Evolutionary conservation across 805 yeast species (phyloP).

Genomic region (Blastobotrys muscicola): DNA sequence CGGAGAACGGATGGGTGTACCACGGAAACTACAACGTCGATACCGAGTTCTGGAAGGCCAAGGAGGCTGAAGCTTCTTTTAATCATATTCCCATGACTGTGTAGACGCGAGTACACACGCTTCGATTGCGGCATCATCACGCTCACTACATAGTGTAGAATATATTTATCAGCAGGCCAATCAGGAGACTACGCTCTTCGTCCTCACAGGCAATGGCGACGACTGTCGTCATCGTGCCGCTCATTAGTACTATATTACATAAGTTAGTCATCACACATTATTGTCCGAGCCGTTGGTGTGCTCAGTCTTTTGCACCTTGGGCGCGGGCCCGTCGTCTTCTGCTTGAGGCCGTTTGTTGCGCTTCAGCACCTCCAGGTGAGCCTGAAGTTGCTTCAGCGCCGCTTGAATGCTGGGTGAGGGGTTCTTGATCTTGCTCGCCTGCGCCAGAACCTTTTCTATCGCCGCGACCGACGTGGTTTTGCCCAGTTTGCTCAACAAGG

Average conservation of each 20-base stretch:
- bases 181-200: neutral
- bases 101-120: constrained; percentile 9
- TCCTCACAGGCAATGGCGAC: neutral
- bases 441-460: constrained; percentile 27
- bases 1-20: constrained; percentile 88
- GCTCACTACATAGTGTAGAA: neutral
- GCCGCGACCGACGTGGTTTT: constrained; percentile 22
- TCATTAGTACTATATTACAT: neutral
- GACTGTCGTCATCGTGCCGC: neutral
- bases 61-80: constrained; percentile 80
- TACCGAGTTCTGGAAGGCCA: constrained; percentile 81
- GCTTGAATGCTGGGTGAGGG: constrained; percentile 27
- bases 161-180: neutral
- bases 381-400: constrained; percentile 27
- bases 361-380: constrained; percentile 19
- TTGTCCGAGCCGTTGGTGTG: neutral
- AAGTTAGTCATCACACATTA: neutral
- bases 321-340: neutral
- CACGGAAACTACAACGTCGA: constrained; percentile 96
- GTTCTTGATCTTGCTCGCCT: constrained; percentile 29
- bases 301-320: neutral
- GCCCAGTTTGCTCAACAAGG: constrained; percentile 5
- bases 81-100: constrained; percentile 55
- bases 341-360: constrained; percentile 3
- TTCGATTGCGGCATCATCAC: neutral